Conservation (phyloP, 306 rosid genomes). For the Neltuma alba region DNA sequence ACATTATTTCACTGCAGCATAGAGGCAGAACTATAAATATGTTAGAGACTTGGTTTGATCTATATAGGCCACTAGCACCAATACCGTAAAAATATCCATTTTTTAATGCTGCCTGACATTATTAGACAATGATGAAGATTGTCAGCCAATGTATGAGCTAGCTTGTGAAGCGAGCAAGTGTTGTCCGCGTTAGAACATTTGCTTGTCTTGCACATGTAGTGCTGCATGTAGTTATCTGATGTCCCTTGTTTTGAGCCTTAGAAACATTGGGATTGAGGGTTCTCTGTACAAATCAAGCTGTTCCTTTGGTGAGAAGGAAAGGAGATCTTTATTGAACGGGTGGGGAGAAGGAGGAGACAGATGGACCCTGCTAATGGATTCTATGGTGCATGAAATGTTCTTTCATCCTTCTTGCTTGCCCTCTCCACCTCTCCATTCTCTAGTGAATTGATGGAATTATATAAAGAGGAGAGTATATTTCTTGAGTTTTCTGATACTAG, state of each 20-base stretch:
- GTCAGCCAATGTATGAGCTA: neutral
- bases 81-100: slow-evolving; percentile 26
- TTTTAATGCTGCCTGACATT: slow-evolving; percentile 15
- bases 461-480: neutral
- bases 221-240: neutral
- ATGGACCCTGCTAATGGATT: no score
- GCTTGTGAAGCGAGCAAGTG: no score
- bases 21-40: slow-evolving; percentile 5
- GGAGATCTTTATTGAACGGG: neutral
- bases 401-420: neutral
- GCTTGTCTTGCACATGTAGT: neutral
- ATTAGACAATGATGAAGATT: neutral
- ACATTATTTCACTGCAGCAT: neutral
- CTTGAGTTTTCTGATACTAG: neutral
- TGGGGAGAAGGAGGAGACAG: neutral
- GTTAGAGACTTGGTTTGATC: slow-evolving; percentile 25
- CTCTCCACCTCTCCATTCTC: neutral
- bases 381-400: neutral
- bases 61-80: slow-evolving; percentile 30
- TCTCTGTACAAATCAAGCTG: neutral
- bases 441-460: neutral
- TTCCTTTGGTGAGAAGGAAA: neutral
- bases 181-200: neutral
- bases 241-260: neutral
- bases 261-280: neutral